Evolutionary conservation across 306 rosid genomes (phyloP).

Genomic region (Lithocarpus polystachyus): DNA sequence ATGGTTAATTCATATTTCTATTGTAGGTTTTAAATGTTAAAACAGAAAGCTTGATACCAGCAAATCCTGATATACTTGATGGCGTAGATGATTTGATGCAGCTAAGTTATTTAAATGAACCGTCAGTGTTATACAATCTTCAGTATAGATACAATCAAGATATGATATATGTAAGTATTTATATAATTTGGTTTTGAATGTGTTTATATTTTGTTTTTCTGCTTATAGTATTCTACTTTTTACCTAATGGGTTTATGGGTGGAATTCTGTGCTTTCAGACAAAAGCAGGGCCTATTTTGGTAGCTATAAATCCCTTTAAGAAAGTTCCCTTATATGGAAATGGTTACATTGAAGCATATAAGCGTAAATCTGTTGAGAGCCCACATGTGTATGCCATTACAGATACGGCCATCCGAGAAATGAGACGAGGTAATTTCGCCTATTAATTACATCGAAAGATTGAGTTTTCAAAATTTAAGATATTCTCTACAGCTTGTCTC

Average conservation of each 20-base stretch:
- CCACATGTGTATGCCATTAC: slow-evolving; percentile 99
- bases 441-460: slow-evolving; percentile 3
- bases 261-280: slow-evolving; percentile 55
- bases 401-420: slow-evolving; percentile 88
- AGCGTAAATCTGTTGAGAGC: slow-evolving; percentile 58
- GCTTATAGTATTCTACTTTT: slow-evolving; percentile 10
- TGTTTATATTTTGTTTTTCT: slow-evolving; percentile 14
- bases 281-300: slow-evolving; percentile 97
- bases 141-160: slow-evolving; percentile 81
- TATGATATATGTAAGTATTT: slow-evolving; percentile 81
- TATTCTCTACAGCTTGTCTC: slow-evolving; percentile 14
- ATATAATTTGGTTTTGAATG: background rate
- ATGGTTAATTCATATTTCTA: slow-evolving; percentile 2
- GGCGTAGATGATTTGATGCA: slow-evolving; percentile 99
- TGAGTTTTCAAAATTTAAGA: slow-evolving; percentile 18
- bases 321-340: slow-evolving; percentile 83
- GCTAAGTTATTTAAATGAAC: slow-evolving; percentile 96
- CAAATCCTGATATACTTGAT: slow-evolving; percentile 97
- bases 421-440: slow-evolving; percentile 68
- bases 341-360: slow-evolving; percentile 84
- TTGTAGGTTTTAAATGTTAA: slow-evolving; percentile 71
- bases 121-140: slow-evolving; percentile 87
- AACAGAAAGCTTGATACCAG: slow-evolving; percentile 71
- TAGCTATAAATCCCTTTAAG: slow-evolving; percentile 93
- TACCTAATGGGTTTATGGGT: slow-evolving; percentile 10